Evolutionary conservation across 1,284 basidiomycete genomes (phyloP), one percentile per base, ranked within the genome.

Genomic region (Cryptococcus wingfieldii): DNA sequence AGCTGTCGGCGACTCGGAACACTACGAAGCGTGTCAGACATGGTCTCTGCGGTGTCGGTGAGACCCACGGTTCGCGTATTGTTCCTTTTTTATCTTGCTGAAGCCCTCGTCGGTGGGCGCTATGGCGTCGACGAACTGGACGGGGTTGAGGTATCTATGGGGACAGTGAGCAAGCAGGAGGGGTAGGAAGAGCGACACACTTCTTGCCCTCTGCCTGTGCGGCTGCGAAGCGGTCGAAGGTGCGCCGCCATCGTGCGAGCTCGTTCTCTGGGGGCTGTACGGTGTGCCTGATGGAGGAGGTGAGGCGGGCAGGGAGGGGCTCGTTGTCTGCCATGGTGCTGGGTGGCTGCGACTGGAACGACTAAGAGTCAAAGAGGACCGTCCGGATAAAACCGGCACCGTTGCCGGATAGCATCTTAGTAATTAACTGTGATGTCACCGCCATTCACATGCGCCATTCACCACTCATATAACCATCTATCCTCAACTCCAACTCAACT

Each of bases 101-200:
- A 91, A 81, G 78, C 73, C 72, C 57, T 93, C 90, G 48, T 84
- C 84, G 54, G 83, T 83, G 3, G 92, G 90, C 38, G 88, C 90
- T 73, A 96, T 93, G 52, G 93, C 91, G 73, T 90, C 89, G 70
- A 96, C 86, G 75, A 97, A 97, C 68, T 86, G 86, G 42, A 90
- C 85, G 38, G 81, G 79, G 75, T 88, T 88, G 53, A 97, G 80
- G 76, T 83, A 94, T 76, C 92, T 79, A 38, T 39, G 47, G 44
- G n/a, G 31, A 10, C 42, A 19, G 5, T 27, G 41, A 50, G 9
- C 18, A 18, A 16, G 14, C 37, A 23, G 10, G 28, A 13, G 8
- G 43, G n/a, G 23, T 28, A 18, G 16, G 25, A 47, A 8, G 27
- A 16, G 10, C 23, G 14, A 81, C 87, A 78, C 76, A 94, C 91